phyloP scores from a whole-genome alignment of 2,329 filamentous ascomycete genomes.

The Stagonosporopsis chrysanthemi region DNA sequence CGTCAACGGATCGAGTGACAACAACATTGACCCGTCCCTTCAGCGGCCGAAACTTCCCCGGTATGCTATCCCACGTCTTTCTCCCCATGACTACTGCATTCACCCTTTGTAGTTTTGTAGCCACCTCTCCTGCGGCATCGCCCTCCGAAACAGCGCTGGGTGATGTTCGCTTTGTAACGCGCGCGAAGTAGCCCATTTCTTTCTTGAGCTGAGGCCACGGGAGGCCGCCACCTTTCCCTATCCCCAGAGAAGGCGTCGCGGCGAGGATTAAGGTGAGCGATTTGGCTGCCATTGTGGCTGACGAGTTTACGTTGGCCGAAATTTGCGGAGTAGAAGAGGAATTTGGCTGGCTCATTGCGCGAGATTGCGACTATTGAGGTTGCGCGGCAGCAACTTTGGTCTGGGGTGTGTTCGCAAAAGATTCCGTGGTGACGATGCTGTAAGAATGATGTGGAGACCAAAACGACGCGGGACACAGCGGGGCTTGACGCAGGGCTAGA shows the following conservation, averaged over 20 bases:
- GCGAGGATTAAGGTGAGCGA: slow-evolving; percentile 90
- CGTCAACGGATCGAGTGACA: slow-evolving; percentile 63
- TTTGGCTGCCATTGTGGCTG: slow-evolving; percentile 30
- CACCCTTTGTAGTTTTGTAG: slow-evolving; percentile 19
- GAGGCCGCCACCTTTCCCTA: slow-evolving; percentile 78
- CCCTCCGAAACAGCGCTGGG: slow-evolving; percentile 12
- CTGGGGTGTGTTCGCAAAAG: neutral
- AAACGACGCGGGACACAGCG: slow-evolving; percentile 9
- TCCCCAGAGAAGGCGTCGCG: slow-evolving; percentile 89
- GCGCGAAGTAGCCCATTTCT: slow-evolving; percentile 95
- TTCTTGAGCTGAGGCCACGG: slow-evolving; percentile 89
- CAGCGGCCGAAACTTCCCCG: slow-evolving; percentile 77
- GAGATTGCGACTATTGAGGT: neutral
- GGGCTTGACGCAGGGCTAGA: slow-evolving; percentile 12
- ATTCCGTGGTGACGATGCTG: neutral
- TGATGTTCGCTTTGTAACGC: slow-evolving; percentile 77
- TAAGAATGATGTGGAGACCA: slow-evolving; percentile 8
- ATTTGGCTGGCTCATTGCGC: slow-evolving; percentile 9
- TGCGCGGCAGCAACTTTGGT: neutral
- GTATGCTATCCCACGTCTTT: slow-evolving; percentile 95
- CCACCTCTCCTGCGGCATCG: slow-evolving; percentile 5
- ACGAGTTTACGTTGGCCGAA: neutral
- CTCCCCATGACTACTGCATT: slow-evolving; percentile 93
- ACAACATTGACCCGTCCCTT: slow-evolving; percentile 83
- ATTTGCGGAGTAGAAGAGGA: neutral